Percentiles rank a stretch among this genome's conserved stretches.
Evolutionary conservation across 306 rosid genomes (phyloP).

Genomic region (Glycine soja): DNA sequence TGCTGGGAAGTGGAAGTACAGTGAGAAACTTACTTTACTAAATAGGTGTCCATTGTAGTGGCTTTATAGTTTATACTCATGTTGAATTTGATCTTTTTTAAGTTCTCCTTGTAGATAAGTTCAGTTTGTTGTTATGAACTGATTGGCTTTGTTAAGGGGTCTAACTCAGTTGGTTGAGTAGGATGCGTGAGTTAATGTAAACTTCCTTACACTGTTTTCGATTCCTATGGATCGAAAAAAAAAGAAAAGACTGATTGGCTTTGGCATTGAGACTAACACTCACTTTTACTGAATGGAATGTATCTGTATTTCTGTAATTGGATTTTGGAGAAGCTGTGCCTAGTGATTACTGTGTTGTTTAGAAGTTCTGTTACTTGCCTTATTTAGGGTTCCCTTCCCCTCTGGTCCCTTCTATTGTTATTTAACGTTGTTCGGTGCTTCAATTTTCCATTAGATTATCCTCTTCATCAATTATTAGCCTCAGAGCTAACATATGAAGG

Average conservation of each 20-base stretch:
- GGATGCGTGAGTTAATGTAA: no score
- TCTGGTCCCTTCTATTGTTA: not conserved
- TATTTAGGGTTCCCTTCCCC: not conserved
- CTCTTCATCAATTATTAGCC: not conserved
- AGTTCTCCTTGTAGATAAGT: not conserved
- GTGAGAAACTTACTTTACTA: slow-evolving; percentile 33
- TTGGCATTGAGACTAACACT: slow-evolving; percentile 21
- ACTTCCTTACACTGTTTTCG: no score
- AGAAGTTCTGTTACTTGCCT: not conserved
- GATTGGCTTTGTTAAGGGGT: not conserved
- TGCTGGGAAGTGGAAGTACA: slow-evolving; percentile 41
- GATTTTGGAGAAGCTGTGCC: slow-evolving; percentile 2
- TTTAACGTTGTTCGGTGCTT: not conserved
- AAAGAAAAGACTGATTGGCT: not conserved
- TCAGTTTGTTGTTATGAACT: slow-evolving; percentile 10
- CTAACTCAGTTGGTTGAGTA: no score
- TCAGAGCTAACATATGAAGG: not conserved
- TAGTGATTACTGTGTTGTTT: not conserved
- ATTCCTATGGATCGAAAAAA: no score
- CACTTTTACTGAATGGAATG: slow-evolving; percentile 13
- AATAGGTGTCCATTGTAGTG: not conserved
- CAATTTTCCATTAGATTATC: slow-evolving; percentile 15
- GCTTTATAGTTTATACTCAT: not conserved
- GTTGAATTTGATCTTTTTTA: slow-evolving; percentile 14
- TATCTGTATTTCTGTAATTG: slow-evolving; percentile 17